Evolutionary conservation across 768 basidiomycete genomes (phyloP), one percentile per base, ranked within the genome.

Genomic region (Mycena rebaudengoi): DNA sequence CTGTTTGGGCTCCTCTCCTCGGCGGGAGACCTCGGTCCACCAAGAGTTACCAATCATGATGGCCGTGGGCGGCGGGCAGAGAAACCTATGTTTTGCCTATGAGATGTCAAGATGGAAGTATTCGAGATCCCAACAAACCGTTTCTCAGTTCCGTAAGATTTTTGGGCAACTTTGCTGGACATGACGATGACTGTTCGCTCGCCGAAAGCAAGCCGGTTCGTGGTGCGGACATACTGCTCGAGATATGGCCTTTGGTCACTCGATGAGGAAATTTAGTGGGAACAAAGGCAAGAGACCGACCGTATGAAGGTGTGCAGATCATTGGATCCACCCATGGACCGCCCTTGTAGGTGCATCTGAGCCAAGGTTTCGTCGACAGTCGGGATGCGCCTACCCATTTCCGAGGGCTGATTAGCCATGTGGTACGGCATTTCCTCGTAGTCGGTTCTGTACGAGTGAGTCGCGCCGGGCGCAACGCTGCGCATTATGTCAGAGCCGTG

Each of bases 101-200:
- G 64, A 64, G 57, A 59, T 65, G n/a, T 50, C 39, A 50, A 32
- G 25, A 25, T 37, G 13, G 32, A 23, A 43, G 21, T 45, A 60
- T 58, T 46, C n/a, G 12, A 13, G 8, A 33, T 23, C 40, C 26
- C 37, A n/a, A 71, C 83, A 45, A 64, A 92, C 91, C 96, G 86
- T 76, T 98, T 98, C 77, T 98, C 96, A 18, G 91, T 95, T 35
- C 96, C 96, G 74, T 98, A 99, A 10, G 94, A 95, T 74, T 98
- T 97, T 82, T 99, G 97, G 4, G 95, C 97, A 29, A 98, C 96
- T 73, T 92, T 95, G 74, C 92, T 95, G n/a, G 95, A 96, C 93
- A 98, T 96, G 70, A 99, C 92, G 64, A 98, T 92, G 63, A 99
- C 88, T 5, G 95, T 95, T 48, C 95, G 88, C 75, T 98, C 97